phyloP scores from a whole-genome alignment of 1,284 basidiomycete genomes.

The Chalciporus sp. region DNA sequence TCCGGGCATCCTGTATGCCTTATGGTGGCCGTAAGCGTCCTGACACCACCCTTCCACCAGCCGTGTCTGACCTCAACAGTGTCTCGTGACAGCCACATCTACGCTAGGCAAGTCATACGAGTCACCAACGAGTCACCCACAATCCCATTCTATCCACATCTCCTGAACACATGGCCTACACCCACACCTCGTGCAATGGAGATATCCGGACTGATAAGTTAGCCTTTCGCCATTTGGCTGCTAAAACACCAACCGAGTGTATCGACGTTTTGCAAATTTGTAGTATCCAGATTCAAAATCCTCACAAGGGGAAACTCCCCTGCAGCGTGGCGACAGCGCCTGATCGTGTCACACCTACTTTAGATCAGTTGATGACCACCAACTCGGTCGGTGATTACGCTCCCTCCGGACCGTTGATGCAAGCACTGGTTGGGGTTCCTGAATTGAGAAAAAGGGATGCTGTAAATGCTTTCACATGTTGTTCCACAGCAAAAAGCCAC shows the following conservation, averaged over 20 bases:
- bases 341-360: not conserved
- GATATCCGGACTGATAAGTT: constrained; percentile 1
- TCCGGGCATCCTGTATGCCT: not conserved
- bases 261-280: not conserved
- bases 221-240: not conserved
- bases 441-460: constrained; percentile 2
- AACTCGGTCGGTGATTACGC: constrained; percentile 25
- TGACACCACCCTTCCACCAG: not conserved
- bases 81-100: not conserved
- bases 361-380: not conserved
- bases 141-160: not conserved
- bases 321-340: not conserved
- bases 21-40: not conserved
- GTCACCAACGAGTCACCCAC: not conserved
- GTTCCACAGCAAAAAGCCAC: constrained; percentile 14
- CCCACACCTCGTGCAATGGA: not conserved
- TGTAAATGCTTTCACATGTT: constrained; percentile 5
- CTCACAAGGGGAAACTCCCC: not conserved
- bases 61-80: not conserved
- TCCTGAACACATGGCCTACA: not conserved
- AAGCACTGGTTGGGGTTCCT: not conserved
- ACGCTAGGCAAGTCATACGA: not conserved
- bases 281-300: no score
- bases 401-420: constrained; percentile 10
- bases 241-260: no score